Conservation (phyloP, 2,329 filamentous ascomycete genomes). For the Colletotrichum godetiae region DNA sequence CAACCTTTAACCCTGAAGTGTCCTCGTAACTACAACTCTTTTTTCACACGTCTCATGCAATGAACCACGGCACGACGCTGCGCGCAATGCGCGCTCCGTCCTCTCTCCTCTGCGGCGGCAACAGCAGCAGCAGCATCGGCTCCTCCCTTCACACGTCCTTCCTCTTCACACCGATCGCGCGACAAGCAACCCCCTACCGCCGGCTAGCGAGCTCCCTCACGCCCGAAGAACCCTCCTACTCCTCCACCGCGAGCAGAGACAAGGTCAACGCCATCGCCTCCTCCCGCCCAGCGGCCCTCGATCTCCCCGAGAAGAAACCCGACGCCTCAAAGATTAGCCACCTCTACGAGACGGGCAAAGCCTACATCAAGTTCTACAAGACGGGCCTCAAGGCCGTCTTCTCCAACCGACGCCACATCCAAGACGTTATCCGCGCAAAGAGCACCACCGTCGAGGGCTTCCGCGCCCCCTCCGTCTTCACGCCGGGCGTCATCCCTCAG, state of each 20-base stretch:
- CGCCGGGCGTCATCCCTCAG: slow-evolving; percentile 46
- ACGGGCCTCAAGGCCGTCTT: slow-evolving; percentile 81
- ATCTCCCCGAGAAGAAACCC: slow-evolving; percentile 66
- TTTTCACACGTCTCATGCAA: slow-evolving; percentile 28
- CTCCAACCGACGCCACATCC: slow-evolving; percentile 69
- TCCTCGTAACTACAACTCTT: background rate
- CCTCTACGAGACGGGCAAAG: slow-evolving; percentile 71
- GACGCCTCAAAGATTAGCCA: slow-evolving; percentile 55
- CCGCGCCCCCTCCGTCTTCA: slow-evolving; percentile 55
- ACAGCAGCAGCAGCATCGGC: background rate
- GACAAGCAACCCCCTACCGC: slow-evolving; percentile 9
- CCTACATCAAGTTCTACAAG: slow-evolving; percentile 90
- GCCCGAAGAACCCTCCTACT: background rate
- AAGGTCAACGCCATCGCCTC: slow-evolving; percentile 76
- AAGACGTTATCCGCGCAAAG: slow-evolving; percentile 52
- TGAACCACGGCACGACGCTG: slow-evolving; percentile 34
- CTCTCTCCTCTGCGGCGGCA: slow-evolving; percentile 1
- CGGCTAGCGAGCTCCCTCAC: slow-evolving; percentile 26
- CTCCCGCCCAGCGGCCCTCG: slow-evolving; percentile 78
- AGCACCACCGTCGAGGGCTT: slow-evolving; percentile 69
- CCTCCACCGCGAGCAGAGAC: slow-evolving; percentile 5
- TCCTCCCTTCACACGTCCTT: background rate
- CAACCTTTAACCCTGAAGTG: background rate
- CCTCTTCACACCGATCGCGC: slow-evolving; percentile 2
- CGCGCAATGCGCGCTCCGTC: slow-evolving; percentile 35